phyloP scores from a whole-genome alignment of 306 rosid species.

The Betula pendula region DNA sequence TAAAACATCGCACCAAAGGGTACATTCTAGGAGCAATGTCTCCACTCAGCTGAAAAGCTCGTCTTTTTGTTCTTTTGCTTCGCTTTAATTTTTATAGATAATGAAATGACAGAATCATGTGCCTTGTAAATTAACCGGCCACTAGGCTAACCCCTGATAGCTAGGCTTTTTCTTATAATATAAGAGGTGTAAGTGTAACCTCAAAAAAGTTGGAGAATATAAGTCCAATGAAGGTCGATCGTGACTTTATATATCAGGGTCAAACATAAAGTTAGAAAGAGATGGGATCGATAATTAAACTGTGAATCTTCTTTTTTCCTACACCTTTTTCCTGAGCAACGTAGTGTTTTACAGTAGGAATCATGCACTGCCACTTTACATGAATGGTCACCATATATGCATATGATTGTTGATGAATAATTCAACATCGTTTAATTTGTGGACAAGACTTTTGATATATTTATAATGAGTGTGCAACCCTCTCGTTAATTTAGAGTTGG shows the following conservation, averaged over 20 bases:
- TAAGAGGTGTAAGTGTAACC: slow-evolving; percentile 9
- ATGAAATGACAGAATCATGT: slow-evolving; percentile 36
- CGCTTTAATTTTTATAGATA: slow-evolving; percentile 9
- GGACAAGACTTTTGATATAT: too few species aligned
- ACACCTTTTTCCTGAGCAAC: background rate
- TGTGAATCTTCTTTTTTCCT: background rate
- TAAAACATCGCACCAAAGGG: slow-evolving; percentile 20
- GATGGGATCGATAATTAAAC: background rate
- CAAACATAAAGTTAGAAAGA: slow-evolving; percentile 10
- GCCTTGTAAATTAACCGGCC: slow-evolving; percentile 23
- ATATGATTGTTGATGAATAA: too few species aligned
- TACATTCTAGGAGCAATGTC: background rate
- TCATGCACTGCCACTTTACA: background rate
- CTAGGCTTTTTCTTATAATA: slow-evolving; percentile 17
- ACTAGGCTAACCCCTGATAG: slow-evolving; percentile 1
- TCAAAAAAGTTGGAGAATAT: background rate
- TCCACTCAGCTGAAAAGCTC: slow-evolving; percentile 40
- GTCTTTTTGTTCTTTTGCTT: slow-evolving; percentile 25
- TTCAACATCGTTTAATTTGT: too few species aligned
- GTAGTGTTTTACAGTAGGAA: background rate
- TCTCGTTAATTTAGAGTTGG: too few species aligned
- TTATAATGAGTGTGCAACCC: too few species aligned
- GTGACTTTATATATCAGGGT: slow-evolving; percentile 12
- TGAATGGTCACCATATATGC: background rate
- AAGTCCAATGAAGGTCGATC: slow-evolving; percentile 8